These are phyloP conservation scores for Thymus quinquecostatus DNA, from an alignment of 257 asterid genomes.

Conservation along the genomic window DNA sequence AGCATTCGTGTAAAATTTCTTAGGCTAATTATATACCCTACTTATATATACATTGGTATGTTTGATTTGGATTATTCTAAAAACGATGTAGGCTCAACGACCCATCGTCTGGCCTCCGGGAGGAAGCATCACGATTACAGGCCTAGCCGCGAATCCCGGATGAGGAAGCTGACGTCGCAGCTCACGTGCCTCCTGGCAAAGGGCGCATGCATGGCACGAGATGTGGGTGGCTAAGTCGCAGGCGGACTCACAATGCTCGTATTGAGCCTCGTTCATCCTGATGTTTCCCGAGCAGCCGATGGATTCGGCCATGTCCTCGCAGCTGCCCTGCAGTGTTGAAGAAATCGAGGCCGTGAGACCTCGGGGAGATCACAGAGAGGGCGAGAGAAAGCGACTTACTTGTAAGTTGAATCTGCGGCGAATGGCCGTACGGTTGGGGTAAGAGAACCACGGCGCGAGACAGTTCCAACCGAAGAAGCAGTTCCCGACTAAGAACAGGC, in stretches of 20 bases:
- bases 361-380: neutral
- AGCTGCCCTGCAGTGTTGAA: conserved; percentile 60
- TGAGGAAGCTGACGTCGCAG: conserved; percentile 86
- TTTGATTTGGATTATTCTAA: no score
- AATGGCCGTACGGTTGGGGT: conserved; percentile 71
- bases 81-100: conserved; percentile 33
- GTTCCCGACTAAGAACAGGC: conserved; percentile 67
- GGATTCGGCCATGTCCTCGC: conserved; percentile 54
- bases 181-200: conserved; percentile 93
- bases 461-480: conserved; percentile 70
- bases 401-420: conserved; percentile 74
- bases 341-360: neutral
- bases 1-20: neutral
- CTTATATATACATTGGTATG: neutral
- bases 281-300: conserved; percentile 56
- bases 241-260: conserved; percentile 69
- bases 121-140: conserved; percentile 66
- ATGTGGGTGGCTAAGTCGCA: conserved; percentile 77
- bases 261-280: conserved; percentile 65
- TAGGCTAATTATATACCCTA: neutral
- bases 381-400: conserved; percentile 36
- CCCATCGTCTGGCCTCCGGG: conserved; percentile 76
- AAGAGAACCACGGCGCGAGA: conserved; percentile 78
- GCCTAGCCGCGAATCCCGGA: conserved; percentile 62
- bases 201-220: conserved; percentile 77